Evolutionary conservation across 768 basidiomycete genomes (phyloP).

Genomic region (Russula ochroleuca): DNA sequence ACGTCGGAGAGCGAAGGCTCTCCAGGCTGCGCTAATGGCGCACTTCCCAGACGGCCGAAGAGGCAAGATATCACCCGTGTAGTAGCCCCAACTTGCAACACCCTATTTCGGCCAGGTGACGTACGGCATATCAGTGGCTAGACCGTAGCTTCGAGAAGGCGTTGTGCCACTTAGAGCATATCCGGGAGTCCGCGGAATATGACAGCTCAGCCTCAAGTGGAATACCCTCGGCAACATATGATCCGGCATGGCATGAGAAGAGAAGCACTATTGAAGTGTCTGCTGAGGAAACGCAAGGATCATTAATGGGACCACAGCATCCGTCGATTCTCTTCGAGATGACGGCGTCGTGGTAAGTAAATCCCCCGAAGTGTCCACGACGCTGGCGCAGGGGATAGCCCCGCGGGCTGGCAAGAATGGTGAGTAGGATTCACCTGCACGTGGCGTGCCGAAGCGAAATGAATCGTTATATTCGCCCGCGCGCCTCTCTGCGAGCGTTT

Average conservation of each 20-base stretch:
- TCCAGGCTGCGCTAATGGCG: neutral
- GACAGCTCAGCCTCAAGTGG: constrained; percentile 4
- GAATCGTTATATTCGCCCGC: constrained; percentile 1
- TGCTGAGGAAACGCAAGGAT: constrained; percentile 14
- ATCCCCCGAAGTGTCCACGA: constrained; percentile 22
- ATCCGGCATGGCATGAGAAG: constrained; percentile 20
- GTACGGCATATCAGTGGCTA: constrained; percentile 6
- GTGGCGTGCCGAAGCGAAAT: constrained; percentile 23
- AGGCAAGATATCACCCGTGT: neutral
- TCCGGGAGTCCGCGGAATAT: constrained; percentile 22
- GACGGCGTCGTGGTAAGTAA: constrained; percentile 22
- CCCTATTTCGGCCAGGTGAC: constrained; percentile 5
- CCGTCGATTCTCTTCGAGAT: constrained; percentile 19
- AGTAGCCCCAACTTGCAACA: neutral
- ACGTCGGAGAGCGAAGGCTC: neutral
- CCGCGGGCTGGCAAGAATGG: constrained; percentile 15
- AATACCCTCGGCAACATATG: constrained; percentile 9
- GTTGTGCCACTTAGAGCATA: constrained; percentile 8
- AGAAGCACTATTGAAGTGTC: constrained; percentile 12
- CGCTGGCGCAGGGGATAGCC: constrained; percentile 12
- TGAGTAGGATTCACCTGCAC: constrained; percentile 16
- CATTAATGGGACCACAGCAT: constrained; percentile 13
- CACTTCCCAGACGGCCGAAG: neutral
- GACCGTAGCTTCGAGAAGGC: constrained; percentile 15
- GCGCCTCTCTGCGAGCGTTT: constrained; percentile 19